Evolutionary conservation across 345 rosid species (phyloP), one percentile per base, ranked within the genome.

Genomic region (Excoecaria agallocha): DNA sequence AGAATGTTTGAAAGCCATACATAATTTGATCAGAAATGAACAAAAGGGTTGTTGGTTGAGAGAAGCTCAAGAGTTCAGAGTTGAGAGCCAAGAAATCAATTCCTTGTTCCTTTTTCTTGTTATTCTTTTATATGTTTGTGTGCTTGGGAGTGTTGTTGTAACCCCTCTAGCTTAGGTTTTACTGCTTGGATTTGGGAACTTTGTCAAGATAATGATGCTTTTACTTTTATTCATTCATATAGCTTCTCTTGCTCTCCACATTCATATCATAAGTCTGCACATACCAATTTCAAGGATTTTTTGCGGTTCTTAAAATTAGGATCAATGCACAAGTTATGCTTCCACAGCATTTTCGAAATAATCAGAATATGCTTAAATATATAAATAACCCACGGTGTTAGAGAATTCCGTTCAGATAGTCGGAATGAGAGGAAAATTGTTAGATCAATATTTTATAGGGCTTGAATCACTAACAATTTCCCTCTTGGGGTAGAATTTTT

Each of bases 121-220:
- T 76, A 41, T 76, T 76, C 68, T 69, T 69, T 65, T 67, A 48
- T 67, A 35, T 56, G 66, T 35, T 67, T 67, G 30, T 74, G 66
- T 68, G 22, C 37, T 45, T 56, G 57, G 57, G 55, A 49, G 24
- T 67, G 63, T 20, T 54, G 55, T 63, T 54, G 71, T 76, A 46
- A 60, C 62, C 50, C 43, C 60, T 68, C 62, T 72, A 80, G 79
- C 37, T 64, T 68, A 76, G 74, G 37, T 70, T 68, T 78, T 41
- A 8, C 24, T 79, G 66, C 51, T 38, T 11, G 25, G 48, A 75
- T 70, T 64, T 79, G 72, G 55, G 35, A 67, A 75, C 38, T 66
- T 66, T 75, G 64, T 75, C 35, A 61, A 70, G 79, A 70, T 69
- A 70, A 51, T 72, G 66, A 35, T 62, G 38, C 55, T 61, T 60